These are phyloP conservation scores for Danielia reshetovae DNA, from an alignment of 805 yeast species.

Conservation along the genomic window DNA sequence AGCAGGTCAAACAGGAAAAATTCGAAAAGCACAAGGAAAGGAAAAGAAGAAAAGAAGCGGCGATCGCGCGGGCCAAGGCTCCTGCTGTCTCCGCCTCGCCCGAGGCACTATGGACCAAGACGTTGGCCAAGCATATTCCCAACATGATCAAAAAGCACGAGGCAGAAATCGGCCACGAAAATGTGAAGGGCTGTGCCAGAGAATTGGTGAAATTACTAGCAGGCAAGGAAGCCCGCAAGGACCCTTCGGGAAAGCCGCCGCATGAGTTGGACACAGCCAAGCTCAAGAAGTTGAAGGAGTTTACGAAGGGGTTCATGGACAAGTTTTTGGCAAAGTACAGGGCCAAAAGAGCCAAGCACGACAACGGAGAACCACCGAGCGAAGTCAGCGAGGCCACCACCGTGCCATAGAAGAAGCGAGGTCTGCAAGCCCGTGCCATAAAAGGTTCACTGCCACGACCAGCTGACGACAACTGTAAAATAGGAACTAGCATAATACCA, in stretches of 20 bases:
- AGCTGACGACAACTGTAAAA: no score
- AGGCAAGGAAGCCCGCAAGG: conserved; percentile 60
- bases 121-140: conserved; percentile 75
- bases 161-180: conserved; percentile 64
- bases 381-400: no score
- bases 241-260: conserved; percentile 43
- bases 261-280: conserved; percentile 59
- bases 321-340: conserved; percentile 52
- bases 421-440: no score
- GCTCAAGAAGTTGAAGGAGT: conserved; percentile 63
- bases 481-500: no score
- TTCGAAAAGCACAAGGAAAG: conserved; percentile 20
- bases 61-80: conserved; percentile 3
- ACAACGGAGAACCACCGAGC: no score
- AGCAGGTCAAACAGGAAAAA: conserved; percentile 19
- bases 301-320: conserved; percentile 61
- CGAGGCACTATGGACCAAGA: conserved; percentile 38
- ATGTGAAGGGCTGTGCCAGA: conserved; percentile 70
- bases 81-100: conserved; percentile 4
- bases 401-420: no score
- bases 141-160: conserved; percentile 68
- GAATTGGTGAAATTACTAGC: conserved; percentile 69
- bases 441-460: no score
- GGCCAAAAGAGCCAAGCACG: conserved; percentile 26
- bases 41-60: conserved; percentile 12